Evolutionary conservation across 2,329 filamentous ascomycete species (phyloP).

Genomic region (Aureobasidium zeae): DNA sequence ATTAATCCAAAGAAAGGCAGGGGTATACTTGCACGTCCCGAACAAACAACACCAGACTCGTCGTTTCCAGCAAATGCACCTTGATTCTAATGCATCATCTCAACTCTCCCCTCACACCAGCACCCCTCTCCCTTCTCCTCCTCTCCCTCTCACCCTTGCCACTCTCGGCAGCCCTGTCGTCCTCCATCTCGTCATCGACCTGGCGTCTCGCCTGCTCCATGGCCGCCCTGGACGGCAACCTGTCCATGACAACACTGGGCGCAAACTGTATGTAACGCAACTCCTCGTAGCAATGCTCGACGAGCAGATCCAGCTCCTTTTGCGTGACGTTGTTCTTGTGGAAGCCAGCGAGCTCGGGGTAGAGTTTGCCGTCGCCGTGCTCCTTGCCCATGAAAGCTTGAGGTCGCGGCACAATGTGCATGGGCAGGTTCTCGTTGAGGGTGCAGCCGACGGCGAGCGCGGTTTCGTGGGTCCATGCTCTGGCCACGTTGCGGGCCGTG

Average conservation of each 20-base stretch:
- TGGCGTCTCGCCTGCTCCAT: slow-evolving; percentile 55
- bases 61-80: no score
- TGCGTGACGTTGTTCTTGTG: slow-evolving; percentile 59
- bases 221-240: slow-evolving; percentile 61
- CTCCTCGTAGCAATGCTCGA: slow-evolving; percentile 74
- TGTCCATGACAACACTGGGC: slow-evolving; percentile 76
- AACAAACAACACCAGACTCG: no score
- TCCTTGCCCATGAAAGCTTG: slow-evolving; percentile 75
- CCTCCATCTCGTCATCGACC: slow-evolving; percentile 57
- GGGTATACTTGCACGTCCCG: no score
- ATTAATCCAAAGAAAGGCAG: no score
- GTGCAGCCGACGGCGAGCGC: slow-evolving; percentile 72
- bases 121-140: slow-evolving; percentile 36
- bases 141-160: slow-evolving; percentile 45
- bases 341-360: slow-evolving; percentile 79
- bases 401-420: slow-evolving; percentile 68
- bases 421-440: slow-evolving; percentile 64
- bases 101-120: slow-evolving; percentile 37
- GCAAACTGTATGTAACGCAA: slow-evolving; percentile 74
- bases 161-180: slow-evolving; percentile 52
- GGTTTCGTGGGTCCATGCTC: slow-evolving; percentile 95
- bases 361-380: slow-evolving; percentile 59
- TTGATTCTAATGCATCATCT: no score
- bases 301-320: slow-evolving; percentile 66
- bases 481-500: slow-evolving; percentile 89